Evolutionary conservation across 208 protist species (phyloP), one percentile per base, ranked within the genome.

Genomic region (Trypanosoma grayi): DNA sequence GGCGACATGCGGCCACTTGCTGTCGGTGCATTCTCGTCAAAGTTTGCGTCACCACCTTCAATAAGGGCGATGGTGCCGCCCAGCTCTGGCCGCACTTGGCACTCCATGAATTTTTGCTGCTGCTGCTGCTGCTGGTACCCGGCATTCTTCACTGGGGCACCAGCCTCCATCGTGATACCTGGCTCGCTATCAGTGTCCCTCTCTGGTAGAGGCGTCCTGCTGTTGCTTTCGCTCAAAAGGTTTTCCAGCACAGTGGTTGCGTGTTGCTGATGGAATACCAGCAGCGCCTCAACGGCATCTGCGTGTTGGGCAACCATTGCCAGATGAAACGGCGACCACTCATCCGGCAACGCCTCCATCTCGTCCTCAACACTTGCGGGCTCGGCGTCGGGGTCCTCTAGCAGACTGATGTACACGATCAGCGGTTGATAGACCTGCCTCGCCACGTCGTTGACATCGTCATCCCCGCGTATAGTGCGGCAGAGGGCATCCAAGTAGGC

Each of bases 301-400:
- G 47, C 50, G 63, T 82, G 77, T 64, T 77, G 66, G 56, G 79
- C 63, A 47, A 86, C 65, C 34, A 90, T 70, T 13, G 83, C 79
- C 20, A 93, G 65, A 59, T 86, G 66, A 51, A 87, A 63, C 41
- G 83, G 79, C 40, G 66, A 52, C 87, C 87, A 93, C 14, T 85
- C 64, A 45, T 93, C 87, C 14, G 76, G 53, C 2, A 56, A 66
- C 28, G 60, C 75, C 48, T 82, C 67, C 43, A 58, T 53, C 18
- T 74, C 55, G 39, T 67, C 37, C 2, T 55, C 22, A 2, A 44
- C 40, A 40, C 72, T 66, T 6, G 67, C 39, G n/a, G 79, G 79
- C 16, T 80, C 41, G 8, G 67, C 73, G 8, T 65, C 34, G 11
- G 68, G 67, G 54, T 87, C 79, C 11, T 84, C 86, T 14, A 87